A percentile compares a stretch with the other conserved stretches of the same genome.
phyloP scores from a whole-genome alignment of 441 rosid species.

The Erodium chrysanthum region DNA sequence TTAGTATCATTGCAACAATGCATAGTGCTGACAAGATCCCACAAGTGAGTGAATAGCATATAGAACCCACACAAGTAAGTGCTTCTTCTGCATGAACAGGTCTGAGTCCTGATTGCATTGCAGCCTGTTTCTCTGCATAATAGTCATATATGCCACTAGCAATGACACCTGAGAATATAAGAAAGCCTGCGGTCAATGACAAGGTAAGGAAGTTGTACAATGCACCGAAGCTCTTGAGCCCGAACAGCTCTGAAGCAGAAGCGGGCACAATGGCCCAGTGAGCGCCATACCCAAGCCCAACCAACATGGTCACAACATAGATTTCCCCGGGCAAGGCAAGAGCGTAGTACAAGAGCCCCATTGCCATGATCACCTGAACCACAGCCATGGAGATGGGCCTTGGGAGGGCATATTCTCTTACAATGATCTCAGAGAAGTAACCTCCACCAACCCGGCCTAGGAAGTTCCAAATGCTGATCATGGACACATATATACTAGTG shows the following conservation, averaged over 20 bases:
- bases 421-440: conserved; percentile 41
- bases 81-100: conserved; percentile 21
- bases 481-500: conserved; percentile 41
- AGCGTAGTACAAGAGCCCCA: conserved; percentile 40
- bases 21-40: conserved; percentile 41
- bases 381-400: conserved; percentile 43
- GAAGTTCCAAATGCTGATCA: conserved; percentile 57
- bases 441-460: conserved; percentile 51
- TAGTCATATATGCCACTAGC: conserved; percentile 52
- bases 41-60: conserved; percentile 41
- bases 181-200: conserved; percentile 40
- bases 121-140: conserved; percentile 42
- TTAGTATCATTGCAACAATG: conserved; percentile 33
- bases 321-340: conserved; percentile 43
- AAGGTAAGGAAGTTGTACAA: conserved; percentile 42
- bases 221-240: conserved; percentile 46
- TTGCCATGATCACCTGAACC: conserved; percentile 42
- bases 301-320: conserved; percentile 37
- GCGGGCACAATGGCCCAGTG: conserved; percentile 51
- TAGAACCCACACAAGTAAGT: conserved; percentile 31
- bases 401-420: conserved; percentile 41
- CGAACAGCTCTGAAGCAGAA: conserved; percentile 46
- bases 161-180: conserved; percentile 43
- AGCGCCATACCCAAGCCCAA: conserved; percentile 50
- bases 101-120: conserved; percentile 2